These are phyloP conservation scores for Triticum monococcum DNA, from an alignment of 176 grass and related monocot genomes.

Conservation along the genomic window DNA sequence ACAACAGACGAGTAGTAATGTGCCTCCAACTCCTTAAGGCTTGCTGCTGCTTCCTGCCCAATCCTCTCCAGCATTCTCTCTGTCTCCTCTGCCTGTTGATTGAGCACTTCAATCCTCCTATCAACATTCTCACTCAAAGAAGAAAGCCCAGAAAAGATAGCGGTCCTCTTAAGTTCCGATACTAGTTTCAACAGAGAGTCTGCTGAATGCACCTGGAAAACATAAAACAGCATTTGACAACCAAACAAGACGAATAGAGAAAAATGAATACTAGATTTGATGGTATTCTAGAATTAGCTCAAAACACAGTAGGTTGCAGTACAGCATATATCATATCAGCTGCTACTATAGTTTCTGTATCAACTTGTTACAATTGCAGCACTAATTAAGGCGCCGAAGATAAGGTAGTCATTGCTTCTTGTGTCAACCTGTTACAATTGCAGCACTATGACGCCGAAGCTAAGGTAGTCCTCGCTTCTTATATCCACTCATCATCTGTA, in stretches of 20 bases:
- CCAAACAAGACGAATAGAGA: background rate
- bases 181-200: constrained; percentile 88
- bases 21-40: constrained; percentile 87
- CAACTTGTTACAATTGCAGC: background rate
- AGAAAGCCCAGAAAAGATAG: constrained; percentile 89
- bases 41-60: constrained; percentile 73
- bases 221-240: background rate
- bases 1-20: constrained; percentile 81
- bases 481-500: background rate
- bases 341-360: background rate
- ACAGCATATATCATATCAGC: background rate
- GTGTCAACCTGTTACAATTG: background rate
- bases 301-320: background rate
- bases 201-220: constrained; percentile 71
- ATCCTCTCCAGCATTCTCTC: constrained; percentile 85
- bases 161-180: constrained; percentile 84
- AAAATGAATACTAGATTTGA: too few relatives aligned
- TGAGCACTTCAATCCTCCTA: constrained; percentile 61
- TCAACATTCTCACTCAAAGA: constrained; percentile 92
- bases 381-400: background rate
- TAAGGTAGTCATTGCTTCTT: background rate
- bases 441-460: background rate
- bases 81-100: constrained; percentile 57
- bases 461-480: background rate
- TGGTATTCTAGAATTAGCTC: background rate